Percentiles rank a stretch among this genome's conserved stretches.
Conservation (phyloP, 495 filamentous ascomycete species). For the Gamarada debralockiae region DNA sequence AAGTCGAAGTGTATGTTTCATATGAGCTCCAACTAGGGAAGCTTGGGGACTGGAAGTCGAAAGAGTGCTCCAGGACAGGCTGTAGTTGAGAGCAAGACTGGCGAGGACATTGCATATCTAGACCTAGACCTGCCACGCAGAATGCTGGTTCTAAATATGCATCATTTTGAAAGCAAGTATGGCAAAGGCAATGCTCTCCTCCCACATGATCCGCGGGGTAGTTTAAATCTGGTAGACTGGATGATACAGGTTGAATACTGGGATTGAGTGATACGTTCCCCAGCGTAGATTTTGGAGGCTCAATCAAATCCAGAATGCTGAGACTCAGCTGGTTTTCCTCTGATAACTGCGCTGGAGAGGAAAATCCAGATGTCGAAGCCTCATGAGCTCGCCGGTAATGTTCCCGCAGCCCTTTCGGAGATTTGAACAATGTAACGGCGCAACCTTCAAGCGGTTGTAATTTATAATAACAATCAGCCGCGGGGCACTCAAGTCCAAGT, state of each 20-base stretch:
- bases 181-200: no score
- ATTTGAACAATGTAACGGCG: not conserved
- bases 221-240: not conserved
- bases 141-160: no score
- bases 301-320: not conserved
- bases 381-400: slow-evolving; percentile 7
- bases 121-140: no score
- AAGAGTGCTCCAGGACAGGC: no score
- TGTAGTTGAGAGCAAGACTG: no score
- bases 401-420: not conserved
- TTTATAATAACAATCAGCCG: slow-evolving; percentile 1
- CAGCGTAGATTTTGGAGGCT: not conserved
- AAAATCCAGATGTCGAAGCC: not conserved
- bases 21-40: no score
- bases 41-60: no score
- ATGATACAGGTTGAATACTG: not conserved
- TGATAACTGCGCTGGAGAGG: not conserved
- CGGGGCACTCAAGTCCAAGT: not conserved
- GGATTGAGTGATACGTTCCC: not conserved
- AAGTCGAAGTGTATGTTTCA: no score
- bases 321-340: not conserved
- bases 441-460: not conserved
- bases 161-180: no score
- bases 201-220: no score
- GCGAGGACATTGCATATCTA: no score